Conservation (phyloP, 2,329 filamentous ascomycete genomes). For the Ascochyta clinopodiicola region DNA sequence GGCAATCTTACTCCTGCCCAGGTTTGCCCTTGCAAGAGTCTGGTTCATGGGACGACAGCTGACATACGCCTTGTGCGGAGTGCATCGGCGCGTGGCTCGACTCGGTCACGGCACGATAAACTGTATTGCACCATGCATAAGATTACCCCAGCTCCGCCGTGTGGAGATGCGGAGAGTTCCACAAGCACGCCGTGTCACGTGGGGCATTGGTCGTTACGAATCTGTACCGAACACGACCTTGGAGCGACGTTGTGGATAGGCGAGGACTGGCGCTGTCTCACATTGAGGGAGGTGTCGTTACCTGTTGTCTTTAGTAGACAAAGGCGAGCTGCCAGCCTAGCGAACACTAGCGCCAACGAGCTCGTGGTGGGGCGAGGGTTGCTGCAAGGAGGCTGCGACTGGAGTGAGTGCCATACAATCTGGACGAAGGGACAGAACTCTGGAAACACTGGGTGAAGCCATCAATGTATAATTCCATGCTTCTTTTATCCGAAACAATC, state of each 20-base stretch:
- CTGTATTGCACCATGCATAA: neutral
- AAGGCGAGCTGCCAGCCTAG: slow-evolving; percentile 6
- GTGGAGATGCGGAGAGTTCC: slow-evolving; percentile 6
- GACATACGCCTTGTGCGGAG: neutral
- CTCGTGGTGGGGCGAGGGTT: neutral
- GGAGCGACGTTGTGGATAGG: neutral
- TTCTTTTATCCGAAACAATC: neutral
- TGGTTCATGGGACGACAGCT: slow-evolving; percentile 6
- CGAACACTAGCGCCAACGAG: slow-evolving; percentile 15
- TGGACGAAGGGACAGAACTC: neutral
- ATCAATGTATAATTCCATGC: neutral
- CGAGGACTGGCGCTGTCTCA: neutral
- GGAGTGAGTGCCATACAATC: neutral
- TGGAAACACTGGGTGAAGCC: slow-evolving; percentile 2
- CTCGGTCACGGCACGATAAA: neutral
- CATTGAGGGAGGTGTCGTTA: neutral
- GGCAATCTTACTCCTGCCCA: no score
- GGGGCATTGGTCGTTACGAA: neutral
- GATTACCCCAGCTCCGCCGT: slow-evolving; percentile 9
- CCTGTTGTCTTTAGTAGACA: neutral
- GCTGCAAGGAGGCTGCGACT: slow-evolving; percentile 8
- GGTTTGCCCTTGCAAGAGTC: neutral
- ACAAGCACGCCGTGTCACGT: slow-evolving; percentile 2
- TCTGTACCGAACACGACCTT: neutral
- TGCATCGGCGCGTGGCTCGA: neutral